Evolutionary conservation across 179 eudicot species (phyloP), one percentile per base, ranked within the genome.

Genomic region (Amaranthus tricolor): DNA sequence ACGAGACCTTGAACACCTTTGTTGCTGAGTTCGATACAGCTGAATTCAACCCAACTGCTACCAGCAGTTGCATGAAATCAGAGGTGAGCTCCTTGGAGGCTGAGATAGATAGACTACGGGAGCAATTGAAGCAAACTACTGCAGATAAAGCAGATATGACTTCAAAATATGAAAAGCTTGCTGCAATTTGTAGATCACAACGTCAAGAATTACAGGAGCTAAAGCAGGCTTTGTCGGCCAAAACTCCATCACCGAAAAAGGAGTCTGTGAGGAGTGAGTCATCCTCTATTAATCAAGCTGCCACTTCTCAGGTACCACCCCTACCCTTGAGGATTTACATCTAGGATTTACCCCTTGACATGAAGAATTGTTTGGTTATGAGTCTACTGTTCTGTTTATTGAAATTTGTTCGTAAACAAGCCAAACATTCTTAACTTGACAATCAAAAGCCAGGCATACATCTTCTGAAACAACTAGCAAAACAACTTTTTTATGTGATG

Each of bases 191-290:
- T 74, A 84, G 94, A 50, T 87, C 97, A 74, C 99, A 96, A 86
- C 83, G 96, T 21, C 98, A 93, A 65, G 98, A 96, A 86, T 82
- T 96, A 75, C 96, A 89, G 78, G 99, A 96, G 77, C 89, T 96
- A 68, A 96, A 93, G 84, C 91, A 88, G 79, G 80, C 89, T 76
- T 78, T 96, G 77, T 88, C 89, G 62, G 81, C 94, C 40, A 82
- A 77, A 79, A 85, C 86, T 74, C 88, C 87, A 48, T 83, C 91
- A 50, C 97, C 92, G 19, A 89, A 76, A 70, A 77, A 73, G 76
- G 87, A 84, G 76, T 76, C 82, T 70, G 50, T 81, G 3, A 85
- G 81, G 77, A 77, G 69, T 59, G 72, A 84, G 61, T 66, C 75
- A 20, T 66, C 86, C 48, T 78, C 86, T 17, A 84, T 76, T 78